Evolutionary conservation across 257 asterid species (phyloP), one percentile per base, ranked within the genome.

Genomic region (Nicotiana benthamiana): DNA sequence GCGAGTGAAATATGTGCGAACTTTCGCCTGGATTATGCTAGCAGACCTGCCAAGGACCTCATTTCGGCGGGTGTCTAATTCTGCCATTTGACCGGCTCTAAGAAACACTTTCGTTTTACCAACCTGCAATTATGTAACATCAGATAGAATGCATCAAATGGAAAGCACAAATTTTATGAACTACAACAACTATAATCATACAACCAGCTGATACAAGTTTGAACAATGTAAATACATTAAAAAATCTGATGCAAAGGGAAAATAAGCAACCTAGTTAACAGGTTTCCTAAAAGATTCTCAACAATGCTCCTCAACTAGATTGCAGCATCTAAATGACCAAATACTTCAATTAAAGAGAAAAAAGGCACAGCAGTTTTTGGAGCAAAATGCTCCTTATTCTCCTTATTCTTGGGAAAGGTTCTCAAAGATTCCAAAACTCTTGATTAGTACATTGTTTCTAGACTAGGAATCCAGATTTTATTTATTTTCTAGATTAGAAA

Each of bases 51-150:
- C 97, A 67, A 94, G 97, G 87, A 94, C 90, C 87, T 81, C 91
- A 84, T 46, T 89, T 12, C 97, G 91, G 53, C 79, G 80, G 79
- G 93, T 84, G 86, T 93, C 98, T 80, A 94, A 80, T 84, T 91
- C 97, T 60, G 97, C 94, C 97, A 94, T 91, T 89, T 94, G 97
- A 76, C 98, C 98, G 82, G 96, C 96, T 88, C 98, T 91, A 18
- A 94, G 93, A 87, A 93, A 94, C 81, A 94, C 94, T 88, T 94
- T 93, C 64, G 97, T 93, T 86, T 89, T 89, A 79, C 98, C 98
- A 80, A 93, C 88, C 98, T 94, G 93, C 63, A 87, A 85, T 46
- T 79, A 82, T 26, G 64, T 79, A 54, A 24, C 30, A 77, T 81
- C 32, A 79, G 34, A 56, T 63, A 64, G 56, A 60, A 13, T 43